Base-by-base conservation (phyloP, 176 grass and related monocot genomes). In the Phoenix roebelenii region DNA sequence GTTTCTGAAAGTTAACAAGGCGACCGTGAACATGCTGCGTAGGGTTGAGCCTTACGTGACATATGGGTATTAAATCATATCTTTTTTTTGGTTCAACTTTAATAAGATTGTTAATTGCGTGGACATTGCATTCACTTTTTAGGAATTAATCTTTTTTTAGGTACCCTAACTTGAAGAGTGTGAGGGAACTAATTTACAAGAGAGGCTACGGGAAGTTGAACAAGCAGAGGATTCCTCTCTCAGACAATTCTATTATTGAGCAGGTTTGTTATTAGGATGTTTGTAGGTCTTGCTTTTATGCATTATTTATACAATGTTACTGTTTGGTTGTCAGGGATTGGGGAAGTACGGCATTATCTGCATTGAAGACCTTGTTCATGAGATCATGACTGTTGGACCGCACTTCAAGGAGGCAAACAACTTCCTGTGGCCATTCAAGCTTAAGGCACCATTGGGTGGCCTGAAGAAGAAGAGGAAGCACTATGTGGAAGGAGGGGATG, bases 1-100 rank as follows among this genome's bases (percentile, higher is more conserved):
- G 51, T 97, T 97, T 63, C 55, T 97, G 10, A 97, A 97, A 72
- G 91, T 96, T 57, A 96, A 96, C 77, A 96, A 90, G 77, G 86
- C 91, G 18, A 90, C 86, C 20, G 79, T 95, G 32, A 95, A 95
- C 80, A 95, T 90, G 90, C 35, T 95, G 15, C 80, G 84, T 26
- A 77, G 92, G 59, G 92, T 97, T 15, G 92, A 97, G 61, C 92
- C 92, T 22, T 97, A 97, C 70, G 92, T 97, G 51, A 89, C 92
- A 16, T 97, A 91, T 67, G 92, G 92, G 92, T 97, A 80, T 3
- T 62, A 7, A 51, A 23, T 24, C 12, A 14, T 65, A 15, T 51
- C 12, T 24, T 51, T n/a, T 50, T 5, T 1, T 24, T 4, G 0
- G 0, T 25, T 23, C 22, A 15, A 52, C 14, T 60, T 14, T 50